Evolutionary conservation across 805 yeast genomes (phyloP), one percentile per base, ranked within the genome.

Genomic region (Zygoascus flipseniorum): DNA sequence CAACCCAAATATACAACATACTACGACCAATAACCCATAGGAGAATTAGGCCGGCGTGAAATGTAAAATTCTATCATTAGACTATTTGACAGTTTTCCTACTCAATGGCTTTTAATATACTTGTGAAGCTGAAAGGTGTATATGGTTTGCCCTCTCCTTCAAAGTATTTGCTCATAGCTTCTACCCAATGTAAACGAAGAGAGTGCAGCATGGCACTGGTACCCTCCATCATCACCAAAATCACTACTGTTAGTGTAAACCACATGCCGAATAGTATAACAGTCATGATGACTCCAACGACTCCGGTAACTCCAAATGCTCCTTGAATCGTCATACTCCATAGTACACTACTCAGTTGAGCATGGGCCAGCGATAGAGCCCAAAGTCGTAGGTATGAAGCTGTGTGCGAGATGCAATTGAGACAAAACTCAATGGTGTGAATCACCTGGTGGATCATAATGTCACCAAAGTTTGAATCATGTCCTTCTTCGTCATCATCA

Each of bases 191-290:
- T 66, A 93, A 79, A 76, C 99, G 87, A 66, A 93, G 78, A n/a
- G 97, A 86, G 72, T 93, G 99, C 66, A 93, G 79, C 99, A 93
- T 93, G 37, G 99, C 99, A 26, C 97, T 89, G 0, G 99, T 93
- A 55, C 99, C 99, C 72, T 93, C 99, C 99, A 93, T 93, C 51
- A 86, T 74, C 13, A 93, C 98, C 65, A 93, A 77, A 62, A 93
- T 89, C 64, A 88, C 85, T 26, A 90, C 92, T 0, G 99, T 92
- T 57, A 93, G 75, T 2, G 80, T 80, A 68, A 93, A 89, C 99
- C 99, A 93, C 85, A 93, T 82, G 20, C 85, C 96, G 69, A 93
- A 93, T 66, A 93, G 72, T 23, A 85, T 65, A 41, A 90, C 93
- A 1, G 88, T 82, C 77, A 80, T 81, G 28, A 83, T 58, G 1